Base-by-base conservation (phyloP, 1,284 basidiomycete species). In the Tylopilus sp. region DNA sequence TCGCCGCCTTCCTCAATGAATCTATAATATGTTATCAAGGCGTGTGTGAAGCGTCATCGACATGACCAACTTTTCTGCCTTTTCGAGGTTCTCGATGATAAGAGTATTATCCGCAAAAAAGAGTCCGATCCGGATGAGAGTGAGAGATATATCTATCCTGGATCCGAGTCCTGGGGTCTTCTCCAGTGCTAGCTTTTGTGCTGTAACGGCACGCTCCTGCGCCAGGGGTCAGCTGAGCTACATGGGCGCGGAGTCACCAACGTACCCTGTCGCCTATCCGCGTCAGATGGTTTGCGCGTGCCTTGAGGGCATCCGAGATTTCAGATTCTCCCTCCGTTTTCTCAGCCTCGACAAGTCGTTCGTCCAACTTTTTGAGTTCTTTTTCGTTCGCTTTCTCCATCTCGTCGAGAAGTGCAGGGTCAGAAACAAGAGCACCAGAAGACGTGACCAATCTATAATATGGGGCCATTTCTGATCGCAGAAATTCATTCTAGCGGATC, bases 1-100 rank as follows among this genome's bases (percentile, higher is more conserved):
- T 99, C 96, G 43, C 97, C 96, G 3, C 97, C 96, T 69, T 94
- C 85, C 64, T 98, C 94, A 47, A 98, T 90, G 32, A 98, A 76
- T 57, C 92, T 95, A 65, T 6, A 24, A 42, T 17, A 35, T 41
- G 22, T 29, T 31, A 43, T 52, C n/a, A 40, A 7, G n/a, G 15
- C 15, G 19, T 10, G n/a, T 2, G 22, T 26, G 28, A 57, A 40
- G 4, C 8, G n/a, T 35, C 31, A 39, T 7, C 36, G 19, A 37
- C 1, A 19, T 6, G 26, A 51, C 85, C 57, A 58, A 94, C 90
- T 86, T 83, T 64, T 94, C 89, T 0, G 96, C 94, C 62, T 88
- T 86, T 14, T 84, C 76, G 47, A 98, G 84, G 64, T 91, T 84
- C 41, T 78, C 70, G 0, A 80, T 85, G 48, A 96, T 86, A 51